A percentile compares a stretch with the other conserved stretches of the same genome.
These are phyloP conservation scores for Phytophthora uliginosa DNA, from an alignment of 352 stramenopile species.

Conservation along the genomic window DNA sequence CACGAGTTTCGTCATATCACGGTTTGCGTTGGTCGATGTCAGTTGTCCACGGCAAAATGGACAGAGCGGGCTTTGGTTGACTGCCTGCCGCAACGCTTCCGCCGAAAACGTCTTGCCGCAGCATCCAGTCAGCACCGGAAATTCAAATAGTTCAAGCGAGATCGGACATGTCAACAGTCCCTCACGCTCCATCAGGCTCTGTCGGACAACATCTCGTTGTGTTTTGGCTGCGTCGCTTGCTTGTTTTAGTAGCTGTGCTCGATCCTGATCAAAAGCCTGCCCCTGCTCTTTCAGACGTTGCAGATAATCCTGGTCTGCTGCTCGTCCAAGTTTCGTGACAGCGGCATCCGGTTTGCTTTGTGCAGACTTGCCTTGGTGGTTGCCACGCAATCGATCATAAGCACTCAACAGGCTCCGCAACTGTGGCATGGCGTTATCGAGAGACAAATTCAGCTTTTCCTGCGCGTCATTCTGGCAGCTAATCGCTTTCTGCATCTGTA, in stretches of 20 bases:
- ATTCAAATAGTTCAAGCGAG: constrained; percentile 21
- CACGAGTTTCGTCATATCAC: constrained; percentile 21
- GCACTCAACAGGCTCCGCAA: constrained; percentile 20
- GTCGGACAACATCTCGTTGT: constrained; percentile 7
- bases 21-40: constrained; percentile 9
- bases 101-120: constrained; percentile 27
- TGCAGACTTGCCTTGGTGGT: constrained; percentile 7
- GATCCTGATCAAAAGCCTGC: constrained; percentile 9
- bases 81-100: background rate
- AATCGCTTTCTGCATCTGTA: background rate
- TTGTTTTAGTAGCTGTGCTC: constrained; percentile 8
- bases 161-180: constrained; percentile 25
- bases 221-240: constrained; percentile 16
- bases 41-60: constrained; percentile 19
- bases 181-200: constrained; percentile 15
- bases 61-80: background rate
- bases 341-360: background rate
- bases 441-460: constrained; percentile 7
- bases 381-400: constrained; percentile 14
- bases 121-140: constrained; percentile 20
- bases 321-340: background rate
- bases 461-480: background rate
- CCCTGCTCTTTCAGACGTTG: constrained; percentile 20
- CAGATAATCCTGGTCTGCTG: background rate
- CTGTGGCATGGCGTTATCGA: constrained; percentile 16